These are phyloP conservation scores for Trapa incisa DNA, from an alignment of 345 rosid species.

Conservation along the genomic window DNA sequence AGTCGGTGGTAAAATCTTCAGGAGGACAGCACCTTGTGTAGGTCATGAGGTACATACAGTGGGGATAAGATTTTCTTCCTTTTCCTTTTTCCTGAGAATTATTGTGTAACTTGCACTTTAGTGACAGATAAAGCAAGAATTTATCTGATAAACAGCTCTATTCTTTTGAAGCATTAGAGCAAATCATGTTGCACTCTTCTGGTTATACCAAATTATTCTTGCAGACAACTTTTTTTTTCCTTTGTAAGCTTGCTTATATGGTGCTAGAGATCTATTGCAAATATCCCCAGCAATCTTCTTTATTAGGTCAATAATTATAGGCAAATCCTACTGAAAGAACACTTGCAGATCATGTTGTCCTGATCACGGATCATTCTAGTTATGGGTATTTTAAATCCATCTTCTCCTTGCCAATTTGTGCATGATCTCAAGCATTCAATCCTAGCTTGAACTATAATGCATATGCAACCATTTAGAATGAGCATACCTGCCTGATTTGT, in stretches of 20 bases:
- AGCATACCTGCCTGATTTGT: neutral
- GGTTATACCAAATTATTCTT: no score
- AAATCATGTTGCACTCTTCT: neutral
- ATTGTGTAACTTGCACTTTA: neutral
- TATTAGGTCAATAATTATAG: neutral
- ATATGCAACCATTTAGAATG: neutral
- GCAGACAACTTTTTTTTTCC: no score
- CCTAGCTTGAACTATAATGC: neutral
- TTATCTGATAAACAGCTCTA: neutral
- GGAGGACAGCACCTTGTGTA: neutral
- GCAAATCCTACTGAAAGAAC: neutral
- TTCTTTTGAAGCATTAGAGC: neutral
- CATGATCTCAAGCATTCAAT: neutral
- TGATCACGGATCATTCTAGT: neutral
- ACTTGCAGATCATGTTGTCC: neutral
- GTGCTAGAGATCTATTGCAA: neutral
- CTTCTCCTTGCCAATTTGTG: neutral
- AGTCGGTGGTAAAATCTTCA: neutral
- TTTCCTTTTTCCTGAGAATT: neutral
- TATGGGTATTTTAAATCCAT: neutral
- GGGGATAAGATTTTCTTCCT: neutral
- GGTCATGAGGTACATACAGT: neutral
- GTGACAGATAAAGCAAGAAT: neutral
- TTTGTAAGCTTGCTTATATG: neutral
- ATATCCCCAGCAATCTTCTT: neutral